Evolutionary conservation across 305 asterid species (phyloP).

Genomic region (Nicotiana rustica): DNA sequence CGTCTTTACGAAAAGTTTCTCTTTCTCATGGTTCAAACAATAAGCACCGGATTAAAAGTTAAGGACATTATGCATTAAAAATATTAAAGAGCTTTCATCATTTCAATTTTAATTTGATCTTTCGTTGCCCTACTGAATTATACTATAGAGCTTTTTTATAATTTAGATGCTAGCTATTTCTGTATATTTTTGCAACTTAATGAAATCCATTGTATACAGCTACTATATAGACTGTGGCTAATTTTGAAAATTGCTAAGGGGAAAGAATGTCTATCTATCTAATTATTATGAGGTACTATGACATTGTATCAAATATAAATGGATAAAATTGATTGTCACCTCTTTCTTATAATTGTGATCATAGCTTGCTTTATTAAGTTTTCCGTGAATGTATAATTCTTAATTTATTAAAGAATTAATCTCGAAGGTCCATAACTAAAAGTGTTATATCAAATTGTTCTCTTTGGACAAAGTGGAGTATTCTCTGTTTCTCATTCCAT

Average conservation of each 20-base stretch:
- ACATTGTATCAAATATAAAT: neutral
- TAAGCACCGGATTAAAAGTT: neutral
- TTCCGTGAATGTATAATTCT: neutral
- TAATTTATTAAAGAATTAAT: neutral
- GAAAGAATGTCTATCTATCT: neutral
- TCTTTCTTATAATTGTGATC: neutral
- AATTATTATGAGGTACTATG: neutral
- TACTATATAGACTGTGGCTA: neutral
- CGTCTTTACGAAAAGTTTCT: neutral
- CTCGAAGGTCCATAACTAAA: neutral
- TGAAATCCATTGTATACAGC: neutral
- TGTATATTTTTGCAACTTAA: neutral
- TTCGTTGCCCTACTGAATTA: neutral
- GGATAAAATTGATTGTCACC: neutral
- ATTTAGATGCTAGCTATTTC: neutral
- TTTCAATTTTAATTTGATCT: neutral
- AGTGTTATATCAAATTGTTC: neutral
- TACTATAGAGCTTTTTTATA: neutral
- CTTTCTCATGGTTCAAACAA: neutral
- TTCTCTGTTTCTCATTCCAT: neutral
- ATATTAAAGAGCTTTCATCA: neutral
- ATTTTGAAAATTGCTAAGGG: neutral
- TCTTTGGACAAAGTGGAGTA: neutral
- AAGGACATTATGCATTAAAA: neutral
- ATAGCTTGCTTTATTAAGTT: neutral